Conservation (phyloP, 106 monocot genomes). For the Dendrobium officinale region DNA sequence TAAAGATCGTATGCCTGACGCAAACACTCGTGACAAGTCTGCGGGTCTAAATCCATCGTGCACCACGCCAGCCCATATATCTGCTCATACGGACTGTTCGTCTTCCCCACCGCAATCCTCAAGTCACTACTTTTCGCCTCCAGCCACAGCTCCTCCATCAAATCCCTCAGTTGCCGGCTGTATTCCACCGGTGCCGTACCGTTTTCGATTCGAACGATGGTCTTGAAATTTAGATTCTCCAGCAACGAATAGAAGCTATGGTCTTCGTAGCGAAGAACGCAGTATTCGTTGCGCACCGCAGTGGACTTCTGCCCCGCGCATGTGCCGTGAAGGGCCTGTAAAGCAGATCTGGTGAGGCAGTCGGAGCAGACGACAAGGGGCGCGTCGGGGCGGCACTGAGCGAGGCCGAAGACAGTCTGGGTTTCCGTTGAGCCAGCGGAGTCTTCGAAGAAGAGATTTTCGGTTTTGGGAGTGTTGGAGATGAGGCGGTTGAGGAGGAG, state of each 20-base stretch:
- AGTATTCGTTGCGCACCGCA: background rate
- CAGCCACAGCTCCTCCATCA: background rate
- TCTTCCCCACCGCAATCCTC: background rate
- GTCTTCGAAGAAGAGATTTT: background rate
- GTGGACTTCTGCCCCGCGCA: background rate
- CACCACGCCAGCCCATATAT: background rate
- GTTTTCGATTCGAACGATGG: background rate
- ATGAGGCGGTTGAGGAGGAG: background rate
- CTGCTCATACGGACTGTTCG: background rate
- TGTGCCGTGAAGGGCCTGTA: background rate
- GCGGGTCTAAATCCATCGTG: background rate
- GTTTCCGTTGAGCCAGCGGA: background rate
- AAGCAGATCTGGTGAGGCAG: background rate
- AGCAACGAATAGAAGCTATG: background rate
- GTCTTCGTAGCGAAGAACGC: conserved; percentile 6
- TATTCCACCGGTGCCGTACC: background rate
- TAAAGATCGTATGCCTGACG: background rate
- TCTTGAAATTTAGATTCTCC: background rate
- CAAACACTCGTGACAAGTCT: background rate
- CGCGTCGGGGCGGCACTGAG: conserved; percentile 4
- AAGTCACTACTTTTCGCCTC: background rate
- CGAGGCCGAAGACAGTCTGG: background rate
- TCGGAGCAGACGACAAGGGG: background rate
- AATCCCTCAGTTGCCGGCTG: background rate
- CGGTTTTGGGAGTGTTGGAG: background rate